These are phyloP conservation scores for Botrytis deweyae DNA, from an alignment of 2,329 filamentous ascomycete species.

Conservation along the genomic window DNA sequence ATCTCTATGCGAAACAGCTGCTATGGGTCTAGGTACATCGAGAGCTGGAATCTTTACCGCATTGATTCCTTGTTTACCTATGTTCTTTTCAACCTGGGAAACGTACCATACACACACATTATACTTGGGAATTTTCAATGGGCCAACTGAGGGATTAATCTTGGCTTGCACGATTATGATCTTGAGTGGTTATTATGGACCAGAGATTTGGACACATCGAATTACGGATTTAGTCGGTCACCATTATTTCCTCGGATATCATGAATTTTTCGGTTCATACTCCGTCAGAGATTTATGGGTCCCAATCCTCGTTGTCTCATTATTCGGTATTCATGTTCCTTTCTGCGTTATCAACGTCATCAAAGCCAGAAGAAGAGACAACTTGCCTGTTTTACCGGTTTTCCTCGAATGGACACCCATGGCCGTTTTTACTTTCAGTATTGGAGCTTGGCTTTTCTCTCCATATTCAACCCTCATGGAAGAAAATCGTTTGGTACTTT, in stretches of 20 bases:
- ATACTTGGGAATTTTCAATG: constrained; percentile 95
- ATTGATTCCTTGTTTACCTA: constrained; percentile 85
- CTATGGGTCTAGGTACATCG: constrained; percentile 85
- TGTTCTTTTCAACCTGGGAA: constrained; percentile 99
- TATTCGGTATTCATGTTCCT: constrained; percentile 75
- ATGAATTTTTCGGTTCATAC: constrained; percentile 63
- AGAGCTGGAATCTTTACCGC: constrained; percentile 88
- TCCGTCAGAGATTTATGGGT: constrained; percentile 91
- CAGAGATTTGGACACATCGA: constrained; percentile 78
- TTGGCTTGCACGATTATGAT: constrained; percentile 86
- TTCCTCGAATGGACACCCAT: constrained; percentile 96
- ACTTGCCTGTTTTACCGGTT: constrained; percentile 74
- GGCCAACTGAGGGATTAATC: constrained; percentile 91
- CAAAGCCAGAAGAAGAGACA: constrained; percentile 67
- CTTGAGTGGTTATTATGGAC: constrained; percentile 82
- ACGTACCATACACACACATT: constrained; percentile 98
- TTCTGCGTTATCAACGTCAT: constrained; percentile 87
- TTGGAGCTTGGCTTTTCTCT: constrained; percentile 83
- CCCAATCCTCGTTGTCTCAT: constrained; percentile 62
- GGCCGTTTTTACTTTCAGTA: constrained; percentile 72
- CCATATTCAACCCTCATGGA: constrained; percentile 78
- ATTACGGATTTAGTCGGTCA: constrained; percentile 68
- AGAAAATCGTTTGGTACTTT: constrained; percentile 86
- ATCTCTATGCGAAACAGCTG: constrained; percentile 84
- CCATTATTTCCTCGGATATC: constrained; percentile 51